A percentile compares a stretch with the other conserved stretches of the same genome.
Evolutionary conservation across 2,329 filamentous ascomycete genomes (phyloP).

Genomic region (Teratosphaeria nubilosa): DNA sequence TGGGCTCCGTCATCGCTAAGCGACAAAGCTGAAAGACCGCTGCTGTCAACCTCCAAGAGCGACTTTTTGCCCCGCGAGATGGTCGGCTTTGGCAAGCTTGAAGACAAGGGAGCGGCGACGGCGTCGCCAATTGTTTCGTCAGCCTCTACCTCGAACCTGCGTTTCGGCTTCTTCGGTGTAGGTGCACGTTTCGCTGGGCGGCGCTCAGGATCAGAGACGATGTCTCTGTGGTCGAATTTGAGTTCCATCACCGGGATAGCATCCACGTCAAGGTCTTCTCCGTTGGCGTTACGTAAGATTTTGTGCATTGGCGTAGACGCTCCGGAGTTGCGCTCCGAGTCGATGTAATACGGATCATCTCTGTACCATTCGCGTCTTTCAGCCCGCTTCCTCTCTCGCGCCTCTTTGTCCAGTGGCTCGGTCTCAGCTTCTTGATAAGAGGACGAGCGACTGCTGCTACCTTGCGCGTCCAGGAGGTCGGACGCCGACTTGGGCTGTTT

Average conservation of each 20-base stretch:
- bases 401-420: conserved; percentile 60
- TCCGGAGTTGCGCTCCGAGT: conserved; percentile 39
- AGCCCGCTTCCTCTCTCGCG: conserved; percentile 60
- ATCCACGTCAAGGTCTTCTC: conserved; percentile 77
- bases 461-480: background rate
- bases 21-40: conserved; percentile 62
- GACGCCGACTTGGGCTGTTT: conserved; percentile 23
- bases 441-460: conserved; percentile 15
- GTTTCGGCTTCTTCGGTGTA: conserved; percentile 19
- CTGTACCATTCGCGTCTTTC: conserved; percentile 73
- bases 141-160: conserved; percentile 35
- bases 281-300: conserved; percentile 58
- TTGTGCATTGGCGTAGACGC: conserved; percentile 69
- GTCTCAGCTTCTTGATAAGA: conserved; percentile 37
- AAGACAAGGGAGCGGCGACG: background rate
- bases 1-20: conserved; percentile 46
- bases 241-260: conserved; percentile 93
- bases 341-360: conserved; percentile 94
- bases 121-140: conserved; percentile 37
- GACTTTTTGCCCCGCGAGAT: conserved; percentile 45
- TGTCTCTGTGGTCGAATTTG: conserved; percentile 48
- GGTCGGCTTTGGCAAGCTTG: conserved; percentile 1
- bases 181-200: conserved; percentile 1
- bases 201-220: conserved; percentile 5
- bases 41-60: conserved; percentile 79